Evolutionary conservation across 2,329 filamentous ascomycete genomes (phyloP).

Genomic region (Cladophialophora exuberans): DNA sequence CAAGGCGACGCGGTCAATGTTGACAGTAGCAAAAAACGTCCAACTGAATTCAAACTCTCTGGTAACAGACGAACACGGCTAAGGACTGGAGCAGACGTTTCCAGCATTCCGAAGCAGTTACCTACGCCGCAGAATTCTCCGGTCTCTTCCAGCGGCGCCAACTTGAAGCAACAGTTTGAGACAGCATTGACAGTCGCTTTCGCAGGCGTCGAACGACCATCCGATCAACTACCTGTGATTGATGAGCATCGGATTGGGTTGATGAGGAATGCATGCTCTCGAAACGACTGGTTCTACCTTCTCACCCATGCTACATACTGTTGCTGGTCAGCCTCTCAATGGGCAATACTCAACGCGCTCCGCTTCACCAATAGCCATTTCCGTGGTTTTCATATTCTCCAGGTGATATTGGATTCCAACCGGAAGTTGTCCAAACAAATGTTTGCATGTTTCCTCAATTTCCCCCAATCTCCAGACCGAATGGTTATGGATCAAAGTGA

Average conservation of each 20-base stretch:
- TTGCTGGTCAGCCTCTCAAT: not conserved
- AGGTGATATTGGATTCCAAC: not conserved
- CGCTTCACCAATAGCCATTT: not conserved
- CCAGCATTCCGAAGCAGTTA: slow-evolving; percentile 2
- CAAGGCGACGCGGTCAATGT: not conserved
- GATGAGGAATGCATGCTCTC: slow-evolving; percentile 59
- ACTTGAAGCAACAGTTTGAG: slow-evolving; percentile 5
- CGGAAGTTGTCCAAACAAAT: slow-evolving; percentile 1
- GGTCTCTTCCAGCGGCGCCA: not conserved
- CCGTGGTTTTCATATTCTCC: slow-evolving; percentile 6
- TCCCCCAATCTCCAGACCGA: not conserved
- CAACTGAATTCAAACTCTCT: not conserved
- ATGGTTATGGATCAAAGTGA: not conserved
- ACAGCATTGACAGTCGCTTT: not conserved
- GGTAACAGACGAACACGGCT: not conserved
- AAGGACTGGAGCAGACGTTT: not conserved
- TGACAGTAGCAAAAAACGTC: slow-evolving; percentile 3
- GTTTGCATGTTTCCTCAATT: not conserved
- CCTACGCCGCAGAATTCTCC: slow-evolving; percentile 22
- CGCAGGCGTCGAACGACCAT: not conserved
- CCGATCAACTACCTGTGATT: not conserved
- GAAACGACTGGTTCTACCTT: slow-evolving; percentile 66
- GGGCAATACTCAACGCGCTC: not conserved
- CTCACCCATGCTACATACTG: slow-evolving; percentile 36
- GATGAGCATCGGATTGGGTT: slow-evolving; percentile 37